These are phyloP conservation scores for Coemansia sp. DNA, from an alignment of 192 early-diverging fungal species.

Conservation along the genomic window DNA sequence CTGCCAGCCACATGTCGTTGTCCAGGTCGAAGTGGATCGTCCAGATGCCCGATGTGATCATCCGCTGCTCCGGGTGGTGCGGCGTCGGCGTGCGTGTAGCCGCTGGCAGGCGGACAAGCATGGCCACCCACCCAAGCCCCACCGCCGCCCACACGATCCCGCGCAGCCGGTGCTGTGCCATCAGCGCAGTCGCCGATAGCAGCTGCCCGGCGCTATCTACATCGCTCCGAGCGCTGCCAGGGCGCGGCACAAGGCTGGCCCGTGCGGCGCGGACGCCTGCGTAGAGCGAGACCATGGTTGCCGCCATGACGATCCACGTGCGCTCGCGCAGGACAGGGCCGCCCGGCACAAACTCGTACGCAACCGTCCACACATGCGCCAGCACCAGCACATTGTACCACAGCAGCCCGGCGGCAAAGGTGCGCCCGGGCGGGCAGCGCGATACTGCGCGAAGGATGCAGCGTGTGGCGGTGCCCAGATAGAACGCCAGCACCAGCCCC, in stretches of 20 bases:
- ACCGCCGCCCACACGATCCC: constrained; percentile 12
- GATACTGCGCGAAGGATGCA: constrained; percentile 58
- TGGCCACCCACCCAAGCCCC: constrained; percentile 33
- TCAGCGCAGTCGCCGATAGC: neutral
- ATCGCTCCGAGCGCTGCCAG: neutral
- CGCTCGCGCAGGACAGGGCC: constrained; percentile 72
- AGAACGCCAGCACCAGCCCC: constrained; percentile 64
- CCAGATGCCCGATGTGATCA: constrained; percentile 79
- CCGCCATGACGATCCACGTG: constrained; percentile 66
- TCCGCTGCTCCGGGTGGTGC: constrained; percentile 62
- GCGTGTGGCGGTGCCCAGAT: constrained; percentile 61
- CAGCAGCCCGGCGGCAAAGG: constrained; percentile 61
- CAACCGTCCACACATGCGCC: constrained; percentile 78
- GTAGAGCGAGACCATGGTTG: constrained; percentile 59
- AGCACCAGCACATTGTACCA: constrained; percentile 72
- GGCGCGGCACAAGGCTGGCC: constrained; percentile 16
- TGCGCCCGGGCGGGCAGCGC: constrained; percentile 64
- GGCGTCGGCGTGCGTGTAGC: constrained; percentile 58
- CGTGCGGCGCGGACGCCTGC: constrained; percentile 59
- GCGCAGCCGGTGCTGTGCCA: constrained; percentile 20
- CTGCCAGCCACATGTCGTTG: constrained; percentile 83
- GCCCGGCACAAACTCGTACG: constrained; percentile 82
- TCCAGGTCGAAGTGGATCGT: constrained; percentile 85
- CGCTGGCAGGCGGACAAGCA: constrained; percentile 55
- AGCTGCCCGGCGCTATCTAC: neutral